These are phyloP conservation scores for Scytalidium sp. DNA, from an alignment of 2,329 filamentous ascomycete genomes.

Conservation along the genomic window DNA sequence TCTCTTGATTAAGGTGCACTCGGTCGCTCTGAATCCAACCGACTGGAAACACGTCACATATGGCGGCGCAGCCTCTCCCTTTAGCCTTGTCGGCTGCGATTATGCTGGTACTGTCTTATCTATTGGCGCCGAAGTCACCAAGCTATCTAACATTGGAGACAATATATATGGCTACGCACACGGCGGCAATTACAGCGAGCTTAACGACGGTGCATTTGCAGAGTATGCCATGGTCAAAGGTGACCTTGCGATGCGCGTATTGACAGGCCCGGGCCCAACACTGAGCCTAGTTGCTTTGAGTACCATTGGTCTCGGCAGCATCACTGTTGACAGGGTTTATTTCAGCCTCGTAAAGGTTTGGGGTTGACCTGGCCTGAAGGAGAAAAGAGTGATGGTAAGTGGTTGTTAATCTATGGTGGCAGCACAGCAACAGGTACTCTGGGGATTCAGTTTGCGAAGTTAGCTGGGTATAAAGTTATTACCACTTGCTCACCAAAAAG, in stretches of 20 bases:
- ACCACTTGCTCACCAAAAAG: slow-evolving; percentile 34
- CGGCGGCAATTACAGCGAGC: slow-evolving; percentile 8
- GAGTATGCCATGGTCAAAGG: slow-evolving; percentile 15
- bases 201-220: slow-evolving; percentile 14
- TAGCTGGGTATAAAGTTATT: slow-evolving; percentile 22
- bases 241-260: slow-evolving; percentile 11
- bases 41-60: slow-evolving; percentile 10
- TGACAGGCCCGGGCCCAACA: neutral
- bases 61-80: slow-evolving; percentile 1
- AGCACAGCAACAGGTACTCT: slow-evolving; percentile 22
- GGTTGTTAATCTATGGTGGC: slow-evolving; percentile 30
- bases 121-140: slow-evolving; percentile 14
- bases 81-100: slow-evolving; percentile 13
- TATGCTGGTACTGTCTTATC: slow-evolving; percentile 14
- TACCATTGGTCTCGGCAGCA: slow-evolving; percentile 11
- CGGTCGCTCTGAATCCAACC: slow-evolving; percentile 14
- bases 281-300: slow-evolving; percentile 10
- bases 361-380: slow-evolving; percentile 8
- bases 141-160: slow-evolving; percentile 12
- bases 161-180: slow-evolving; percentile 14
- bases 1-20: slow-evolving; percentile 3
- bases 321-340: slow-evolving; percentile 16
- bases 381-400: slow-evolving; percentile 9
- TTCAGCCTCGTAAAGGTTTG: slow-evolving; percentile 11
- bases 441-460: slow-evolving; percentile 29